Percentiles rank a stretch among this genome's conserved stretches.
These are phyloP conservation scores for Capsella rubella DNA, from an alignment of 441 rosid genomes.

Conservation along the genomic window DNA sequence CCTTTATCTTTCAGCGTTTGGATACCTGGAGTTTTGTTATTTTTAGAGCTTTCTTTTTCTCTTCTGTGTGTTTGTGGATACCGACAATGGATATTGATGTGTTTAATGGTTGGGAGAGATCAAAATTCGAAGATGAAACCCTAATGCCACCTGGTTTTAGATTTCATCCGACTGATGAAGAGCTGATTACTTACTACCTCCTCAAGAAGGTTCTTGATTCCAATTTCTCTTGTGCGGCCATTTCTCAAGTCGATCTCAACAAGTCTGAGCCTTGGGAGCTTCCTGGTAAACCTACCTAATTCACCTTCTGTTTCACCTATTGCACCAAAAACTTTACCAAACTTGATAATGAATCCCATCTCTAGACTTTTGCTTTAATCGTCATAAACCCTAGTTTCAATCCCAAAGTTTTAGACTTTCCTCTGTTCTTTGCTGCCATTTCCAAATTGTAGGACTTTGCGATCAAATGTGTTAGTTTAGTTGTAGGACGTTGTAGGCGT, in stretches of 20 bases:
- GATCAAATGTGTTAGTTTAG: not conserved
- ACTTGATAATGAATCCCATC: not conserved
- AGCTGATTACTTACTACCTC: slow-evolving; percentile 85
- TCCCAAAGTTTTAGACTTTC: not conserved
- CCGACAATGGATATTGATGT: slow-evolving; percentile 12
- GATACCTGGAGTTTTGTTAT: slow-evolving; percentile 9
- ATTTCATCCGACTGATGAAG: slow-evolving; percentile 96
- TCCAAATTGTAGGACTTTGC: not conserved
- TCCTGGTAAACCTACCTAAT: slow-evolving; percentile 60
- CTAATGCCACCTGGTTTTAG: slow-evolving; percentile 88
- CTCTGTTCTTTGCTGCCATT: slow-evolving; percentile 5
- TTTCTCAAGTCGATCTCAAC: slow-evolving; percentile 91
- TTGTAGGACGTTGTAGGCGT: not conserved
- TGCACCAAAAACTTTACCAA: not conserved
- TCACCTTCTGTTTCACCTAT: not conserved
- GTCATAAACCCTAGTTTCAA: not conserved
- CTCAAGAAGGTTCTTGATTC: slow-evolving; percentile 84
- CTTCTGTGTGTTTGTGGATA: not conserved
- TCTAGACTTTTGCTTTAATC: not conserved
- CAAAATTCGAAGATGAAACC: slow-evolving; percentile 43
- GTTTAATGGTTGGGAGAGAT: slow-evolving; percentile 33
- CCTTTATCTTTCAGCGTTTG: slow-evolving; percentile 2
- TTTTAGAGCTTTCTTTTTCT: not conserved
- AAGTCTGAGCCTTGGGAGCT: slow-evolving; percentile 98
- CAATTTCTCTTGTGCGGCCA: slow-evolving; percentile 72